phyloP scores from a whole-genome alignment of 192 early-diverging fungal genomes.

The Piromyces finnis region DNA sequence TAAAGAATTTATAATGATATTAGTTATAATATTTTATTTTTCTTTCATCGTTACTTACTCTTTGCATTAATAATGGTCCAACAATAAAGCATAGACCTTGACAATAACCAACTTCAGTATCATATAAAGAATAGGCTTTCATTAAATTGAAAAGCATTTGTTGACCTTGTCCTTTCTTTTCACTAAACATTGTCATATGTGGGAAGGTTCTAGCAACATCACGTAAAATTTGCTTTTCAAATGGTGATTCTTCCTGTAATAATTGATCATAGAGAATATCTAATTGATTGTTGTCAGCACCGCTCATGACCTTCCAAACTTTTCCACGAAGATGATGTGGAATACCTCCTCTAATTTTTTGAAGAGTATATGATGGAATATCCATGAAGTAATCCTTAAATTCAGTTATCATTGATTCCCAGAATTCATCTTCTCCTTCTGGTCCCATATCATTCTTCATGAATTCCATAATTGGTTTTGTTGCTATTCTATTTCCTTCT shows the following conservation, averaged over 20 bases:
- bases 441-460: not conserved
- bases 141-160: conserved; percentile 58
- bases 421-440: not conserved
- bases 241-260: conserved; percentile 5
- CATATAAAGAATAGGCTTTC: conserved; percentile 83
- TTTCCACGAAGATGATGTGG: not conserved
- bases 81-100: conserved; percentile 92
- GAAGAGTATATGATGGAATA: not conserved
- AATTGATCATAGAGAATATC: not conserved
- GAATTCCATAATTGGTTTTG: not conserved
- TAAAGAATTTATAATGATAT: too few species aligned
- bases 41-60: too few species aligned
- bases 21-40: too few species aligned
- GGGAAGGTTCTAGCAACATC: not conserved
- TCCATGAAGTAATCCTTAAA: not conserved
- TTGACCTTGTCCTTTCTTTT: not conserved
- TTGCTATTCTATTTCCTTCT: not conserved
- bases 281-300: not conserved
- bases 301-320: not conserved
- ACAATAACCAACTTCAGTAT: conserved; percentile 90
- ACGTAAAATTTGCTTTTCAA: conserved; percentile 6
- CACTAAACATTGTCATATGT: not conserved
- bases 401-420: not conserved
- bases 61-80: conserved; percentile 62
- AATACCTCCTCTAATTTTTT: not conserved